A percentile compares a stretch with the other conserved stretches of the same genome.
Conservation (phyloP, 257 asterid species). For the Cynanchum wilfordii region DNA sequence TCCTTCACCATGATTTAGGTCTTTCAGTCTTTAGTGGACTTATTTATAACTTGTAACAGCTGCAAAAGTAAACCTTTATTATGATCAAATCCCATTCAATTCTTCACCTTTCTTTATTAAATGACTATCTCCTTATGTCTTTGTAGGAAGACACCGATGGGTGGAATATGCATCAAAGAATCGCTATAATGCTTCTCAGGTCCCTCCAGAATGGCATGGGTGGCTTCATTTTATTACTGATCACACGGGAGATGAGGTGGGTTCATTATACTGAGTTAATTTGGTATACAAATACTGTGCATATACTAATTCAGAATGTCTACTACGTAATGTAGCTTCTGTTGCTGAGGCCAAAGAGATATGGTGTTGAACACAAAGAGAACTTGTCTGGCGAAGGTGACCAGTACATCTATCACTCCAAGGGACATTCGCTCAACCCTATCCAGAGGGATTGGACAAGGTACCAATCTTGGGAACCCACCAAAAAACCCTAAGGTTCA, state of each 20-base stretch:
- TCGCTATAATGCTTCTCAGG: conserved; percentile 97
- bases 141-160: conserved; percentile 94
- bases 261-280: not conserved
- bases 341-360: conserved; percentile 81
- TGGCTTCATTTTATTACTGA: conserved; percentile 94
- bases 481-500: conserved; percentile 37
- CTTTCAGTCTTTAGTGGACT: not conserved
- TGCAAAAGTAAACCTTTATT: not conserved
- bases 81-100: not conserved
- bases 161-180: conserved; percentile 92
- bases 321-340: conserved; percentile 53
- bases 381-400: conserved; percentile 99
- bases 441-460: conserved; percentile 98
- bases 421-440: conserved; percentile 88
- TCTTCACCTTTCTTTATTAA: not conserved
- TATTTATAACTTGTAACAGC: not conserved
- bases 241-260: conserved; percentile 96
- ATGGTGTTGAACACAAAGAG: conserved; percentile 87
- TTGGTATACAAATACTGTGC: conserved; percentile 2
- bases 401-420: conserved; percentile 88
- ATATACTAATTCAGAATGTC: conserved; percentile 20
- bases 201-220: conserved; percentile 99
- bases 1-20: not conserved
- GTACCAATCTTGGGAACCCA: conserved; percentile 86
- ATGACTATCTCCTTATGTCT: conserved; percentile 7